Evolutionary conservation across 139 green algal species (phyloP).

Genomic region (Asterochloris sp.): DNA sequence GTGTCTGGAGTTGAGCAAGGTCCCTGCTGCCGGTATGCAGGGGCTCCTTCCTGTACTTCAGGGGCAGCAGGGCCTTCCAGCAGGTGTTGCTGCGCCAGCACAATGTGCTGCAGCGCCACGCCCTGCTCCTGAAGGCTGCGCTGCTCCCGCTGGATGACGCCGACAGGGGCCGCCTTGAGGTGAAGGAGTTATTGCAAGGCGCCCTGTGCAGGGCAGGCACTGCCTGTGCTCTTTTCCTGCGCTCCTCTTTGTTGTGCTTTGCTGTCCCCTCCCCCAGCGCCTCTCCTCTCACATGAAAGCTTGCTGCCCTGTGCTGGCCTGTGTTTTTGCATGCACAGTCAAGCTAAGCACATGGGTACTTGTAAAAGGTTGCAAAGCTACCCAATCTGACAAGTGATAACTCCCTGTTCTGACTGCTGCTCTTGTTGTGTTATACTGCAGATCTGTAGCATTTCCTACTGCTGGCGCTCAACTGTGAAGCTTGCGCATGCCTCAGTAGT

Average conservation of each 20-base stretch:
- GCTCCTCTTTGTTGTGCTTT: neutral
- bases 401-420: too few species aligned
- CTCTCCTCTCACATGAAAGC: neutral
- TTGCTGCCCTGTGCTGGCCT: neutral
- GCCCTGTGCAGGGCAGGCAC: neutral
- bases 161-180: constrained; percentile 37
- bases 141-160: constrained; percentile 34
- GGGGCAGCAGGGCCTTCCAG: constrained; percentile 69
- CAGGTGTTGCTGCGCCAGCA: constrained; percentile 65
- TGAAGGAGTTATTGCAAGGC: neutral
- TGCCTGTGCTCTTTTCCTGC: neutral
- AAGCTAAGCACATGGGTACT: too few species aligned
- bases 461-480: too few species aligned
- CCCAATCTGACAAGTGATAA: too few species aligned
- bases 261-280: neutral
- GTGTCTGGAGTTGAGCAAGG: neutral
- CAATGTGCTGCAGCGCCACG: constrained; percentile 77
- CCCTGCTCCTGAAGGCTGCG: constrained; percentile 54
- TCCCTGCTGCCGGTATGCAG: constrained; percentile 28
- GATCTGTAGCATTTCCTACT: too few species aligned
- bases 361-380: too few species aligned
- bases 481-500: too few species aligned
- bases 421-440: too few species aligned
- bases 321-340: too few species aligned
- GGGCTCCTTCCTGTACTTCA: constrained; percentile 84